A percentile compares a stretch with the other conserved stretches of the same genome.
Evolutionary conservation across 805 yeast species (phyloP).

Genomic region (Monosporozyma servazzii): DNA sequence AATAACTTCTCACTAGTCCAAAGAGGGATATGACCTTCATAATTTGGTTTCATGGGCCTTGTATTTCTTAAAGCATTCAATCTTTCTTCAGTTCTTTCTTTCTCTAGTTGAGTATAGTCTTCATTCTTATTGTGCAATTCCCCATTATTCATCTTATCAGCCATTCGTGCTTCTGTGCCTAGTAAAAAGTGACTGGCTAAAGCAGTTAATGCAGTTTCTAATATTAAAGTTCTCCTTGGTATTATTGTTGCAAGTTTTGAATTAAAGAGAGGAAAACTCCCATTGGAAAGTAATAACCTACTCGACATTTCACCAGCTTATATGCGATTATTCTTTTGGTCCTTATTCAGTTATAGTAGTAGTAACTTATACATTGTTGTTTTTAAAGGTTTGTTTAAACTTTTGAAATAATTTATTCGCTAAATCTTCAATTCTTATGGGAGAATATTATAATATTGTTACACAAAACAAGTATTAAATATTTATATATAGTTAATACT

Average conservation of each 20-base stretch:
- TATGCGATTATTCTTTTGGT: background rate
- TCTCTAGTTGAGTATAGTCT: conserved; percentile 31
- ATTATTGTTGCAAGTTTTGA: background rate
- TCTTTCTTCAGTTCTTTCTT: conserved; percentile 26
- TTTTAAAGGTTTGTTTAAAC: background rate
- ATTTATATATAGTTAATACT: background rate
- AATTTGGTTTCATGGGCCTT: conserved; percentile 32
- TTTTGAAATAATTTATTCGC: background rate
- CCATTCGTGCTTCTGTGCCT: conserved; percentile 43
- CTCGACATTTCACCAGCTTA: background rate
- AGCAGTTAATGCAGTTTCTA: conserved; percentile 9
- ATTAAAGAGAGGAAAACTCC: background rate
- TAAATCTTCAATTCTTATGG: background rate
- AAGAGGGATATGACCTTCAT: conserved; percentile 75
- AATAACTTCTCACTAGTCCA: conserved; percentile 50
- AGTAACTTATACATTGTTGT: background rate
- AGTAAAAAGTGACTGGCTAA: conserved; percentile 20
- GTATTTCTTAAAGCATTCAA: conserved; percentile 16
- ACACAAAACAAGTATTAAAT: background rate
- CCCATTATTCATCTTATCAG: conserved; percentile 44
- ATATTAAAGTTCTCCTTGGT: conserved; percentile 1
- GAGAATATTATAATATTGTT: background rate
- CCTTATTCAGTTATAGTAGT: background rate
- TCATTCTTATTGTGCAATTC: conserved; percentile 24
- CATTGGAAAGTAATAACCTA: background rate